A percentile compares a stretch with the other conserved stretches of the same genome.
Conservation (phyloP, 1,284 basidiomycete genomes). For the Ganoderma meredithae region DNA sequence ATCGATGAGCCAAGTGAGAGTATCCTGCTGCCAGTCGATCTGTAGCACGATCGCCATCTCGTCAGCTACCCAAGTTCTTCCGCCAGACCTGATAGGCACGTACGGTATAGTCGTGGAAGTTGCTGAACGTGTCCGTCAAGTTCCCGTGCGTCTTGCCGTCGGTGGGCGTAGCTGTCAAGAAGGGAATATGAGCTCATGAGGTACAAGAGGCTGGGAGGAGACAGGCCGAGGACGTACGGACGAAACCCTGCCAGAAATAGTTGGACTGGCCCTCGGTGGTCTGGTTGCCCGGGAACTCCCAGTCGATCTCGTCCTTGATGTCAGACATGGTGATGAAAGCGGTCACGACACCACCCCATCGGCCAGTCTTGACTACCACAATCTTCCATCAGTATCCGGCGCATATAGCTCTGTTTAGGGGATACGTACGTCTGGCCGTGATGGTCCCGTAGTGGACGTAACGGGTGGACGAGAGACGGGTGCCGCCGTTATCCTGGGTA, state of each 20-base stretch:
- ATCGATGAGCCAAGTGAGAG: constrained; percentile 74
- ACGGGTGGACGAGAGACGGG: constrained; percentile 78
- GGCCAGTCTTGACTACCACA: constrained; percentile 66
- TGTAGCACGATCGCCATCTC: constrained; percentile 36
- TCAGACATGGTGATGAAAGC: constrained; percentile 89
- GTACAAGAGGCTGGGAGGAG: background rate
- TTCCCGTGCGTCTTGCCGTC: constrained; percentile 56
- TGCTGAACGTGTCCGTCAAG: constrained; percentile 66
- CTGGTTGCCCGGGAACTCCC: constrained; percentile 77
- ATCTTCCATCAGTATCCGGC: background rate
- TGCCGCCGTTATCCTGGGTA: constrained; percentile 75
- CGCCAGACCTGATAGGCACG: constrained; percentile 34
- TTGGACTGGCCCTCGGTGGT: constrained; percentile 77
- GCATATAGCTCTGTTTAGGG: background rate
- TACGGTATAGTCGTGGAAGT: constrained; percentile 83
- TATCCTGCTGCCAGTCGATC: constrained; percentile 82
- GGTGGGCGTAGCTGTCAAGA: constrained; percentile 47
- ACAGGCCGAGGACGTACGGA: constrained; percentile 59
- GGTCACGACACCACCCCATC: constrained; percentile 80
- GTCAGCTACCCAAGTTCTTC: background rate
- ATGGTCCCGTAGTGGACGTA: constrained; percentile 85
- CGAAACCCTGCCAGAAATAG: constrained; percentile 79
- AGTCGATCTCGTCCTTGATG: constrained; percentile 88
- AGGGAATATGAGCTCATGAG: background rate
- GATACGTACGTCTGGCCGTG: constrained; percentile 65